Evolutionary conservation across 108 stramenopile genomes (phyloP).

Genomic region (Stephanodiscus triporus): DNA sequence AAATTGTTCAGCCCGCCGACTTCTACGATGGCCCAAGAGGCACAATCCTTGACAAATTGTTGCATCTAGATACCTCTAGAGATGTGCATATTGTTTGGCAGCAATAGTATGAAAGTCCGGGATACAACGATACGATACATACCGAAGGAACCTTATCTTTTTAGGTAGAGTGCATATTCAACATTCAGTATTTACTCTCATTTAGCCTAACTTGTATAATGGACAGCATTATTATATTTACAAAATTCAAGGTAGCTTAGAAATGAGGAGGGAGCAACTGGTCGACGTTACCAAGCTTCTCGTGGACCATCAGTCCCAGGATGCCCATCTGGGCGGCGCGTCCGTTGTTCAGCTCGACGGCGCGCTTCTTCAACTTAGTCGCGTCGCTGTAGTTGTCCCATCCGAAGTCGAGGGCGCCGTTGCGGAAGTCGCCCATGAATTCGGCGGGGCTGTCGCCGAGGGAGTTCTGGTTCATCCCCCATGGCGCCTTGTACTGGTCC

Average conservation of each 20-base stretch:
- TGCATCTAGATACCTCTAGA: no score
- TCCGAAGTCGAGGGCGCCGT: slow-evolving; percentile 78
- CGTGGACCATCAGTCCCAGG: slow-evolving; percentile 89
- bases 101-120: no score
- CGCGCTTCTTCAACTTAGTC: slow-evolving; percentile 75
- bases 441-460: slow-evolving; percentile 34
- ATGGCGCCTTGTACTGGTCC: slow-evolving; percentile 20
- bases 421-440: slow-evolving; percentile 83
- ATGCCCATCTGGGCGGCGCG: slow-evolving; percentile 76
- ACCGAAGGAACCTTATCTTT: no score
- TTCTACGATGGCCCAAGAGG: no score
- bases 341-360: slow-evolving; percentile 85
- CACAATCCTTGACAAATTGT: no score
- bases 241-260: background rate
- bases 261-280: slow-evolving; percentile 19
- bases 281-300: slow-evolving; percentile 59
- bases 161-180: no score
- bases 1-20: no score
- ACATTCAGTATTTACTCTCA: no score
- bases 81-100: no score
- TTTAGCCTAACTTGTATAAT: background rate
- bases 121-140: no score
- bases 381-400: slow-evolving; percentile 72
- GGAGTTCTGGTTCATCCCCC: slow-evolving; percentile 28
- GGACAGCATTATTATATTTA: background rate